phyloP scores from a whole-genome alignment of 441 rosid genomes.

The Kokia cookei region DNA sequence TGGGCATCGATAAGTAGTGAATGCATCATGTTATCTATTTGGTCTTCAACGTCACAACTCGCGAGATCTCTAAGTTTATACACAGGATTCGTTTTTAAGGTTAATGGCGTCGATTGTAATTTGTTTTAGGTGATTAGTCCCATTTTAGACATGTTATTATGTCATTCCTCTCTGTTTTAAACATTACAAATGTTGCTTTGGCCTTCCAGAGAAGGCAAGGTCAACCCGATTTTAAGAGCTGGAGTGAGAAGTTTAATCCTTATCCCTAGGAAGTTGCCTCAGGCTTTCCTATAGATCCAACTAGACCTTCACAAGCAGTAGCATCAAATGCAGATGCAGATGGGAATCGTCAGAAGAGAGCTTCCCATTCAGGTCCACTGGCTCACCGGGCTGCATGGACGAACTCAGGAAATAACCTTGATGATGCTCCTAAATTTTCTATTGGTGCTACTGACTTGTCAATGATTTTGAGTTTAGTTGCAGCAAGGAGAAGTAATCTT shows the following conservation, averaged over 20 bases:
- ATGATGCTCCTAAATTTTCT: conserved; percentile 60
- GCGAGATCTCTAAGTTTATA: too few species aligned
- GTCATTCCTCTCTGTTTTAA: background rate
- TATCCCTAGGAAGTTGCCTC: conserved; percentile 96
- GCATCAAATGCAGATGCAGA: conserved; percentile 54
- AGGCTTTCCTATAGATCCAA: conserved; percentile 94
- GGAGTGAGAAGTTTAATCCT: conserved; percentile 94
- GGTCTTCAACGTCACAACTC: background rate
- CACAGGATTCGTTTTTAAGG: too few species aligned
- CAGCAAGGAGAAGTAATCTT: conserved; percentile 53
- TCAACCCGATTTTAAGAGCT: conserved; percentile 68
- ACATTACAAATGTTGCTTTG: background rate
- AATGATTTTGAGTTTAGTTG: conserved; percentile 40
- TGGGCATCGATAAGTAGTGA: background rate
- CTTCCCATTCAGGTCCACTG: conserved; percentile 88
- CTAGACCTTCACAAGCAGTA: conserved; percentile 73
- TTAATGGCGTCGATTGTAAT: too few species aligned
- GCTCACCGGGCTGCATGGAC: conserved; percentile 70
- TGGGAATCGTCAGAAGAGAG: conserved; percentile 67
- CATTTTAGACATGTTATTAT: too few species aligned
- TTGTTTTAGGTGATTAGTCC: too few species aligned
- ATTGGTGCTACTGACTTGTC: conserved; percentile 54
- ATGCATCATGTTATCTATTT: background rate
- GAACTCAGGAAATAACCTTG: conserved; percentile 53
- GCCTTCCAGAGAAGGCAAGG: conserved; percentile 71